These are phyloP conservation scores for Colletotrichum spaethianum DNA, from an alignment of 2,329 filamentous ascomycete genomes.

Conservation along the genomic window DNA sequence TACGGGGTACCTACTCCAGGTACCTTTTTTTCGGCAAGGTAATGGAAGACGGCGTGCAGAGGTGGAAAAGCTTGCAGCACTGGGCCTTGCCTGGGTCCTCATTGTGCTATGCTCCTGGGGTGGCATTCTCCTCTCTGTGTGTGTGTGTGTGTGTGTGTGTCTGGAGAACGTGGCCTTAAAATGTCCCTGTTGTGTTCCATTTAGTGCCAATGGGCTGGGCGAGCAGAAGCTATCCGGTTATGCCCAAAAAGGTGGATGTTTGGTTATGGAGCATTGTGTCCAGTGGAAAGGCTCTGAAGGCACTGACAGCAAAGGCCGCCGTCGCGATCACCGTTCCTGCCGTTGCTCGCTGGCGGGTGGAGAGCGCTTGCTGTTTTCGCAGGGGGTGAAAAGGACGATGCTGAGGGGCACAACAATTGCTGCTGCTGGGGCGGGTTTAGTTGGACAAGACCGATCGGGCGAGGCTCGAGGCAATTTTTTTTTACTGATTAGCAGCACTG, in stretches of 20 bases:
- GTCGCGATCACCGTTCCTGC: neutral
- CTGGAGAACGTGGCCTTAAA: neutral
- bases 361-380: slow-evolving; percentile 17
- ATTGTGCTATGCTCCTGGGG: neutral
- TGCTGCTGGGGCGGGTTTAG: slow-evolving; percentile 12
- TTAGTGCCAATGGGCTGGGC: neutral
- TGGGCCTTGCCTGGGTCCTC: neutral
- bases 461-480: slow-evolving; percentile 25
- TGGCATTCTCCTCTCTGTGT: neutral
- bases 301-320: neutral
- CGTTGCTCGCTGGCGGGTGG: neutral
- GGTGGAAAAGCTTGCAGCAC: slow-evolving; percentile 26
- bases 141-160: neutral
- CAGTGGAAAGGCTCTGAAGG: slow-evolving; percentile 12
- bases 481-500: slow-evolving; percentile 38
- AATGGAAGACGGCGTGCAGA: slow-evolving; percentile 9
- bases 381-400: slow-evolving; percentile 13
- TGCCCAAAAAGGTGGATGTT: neutral
- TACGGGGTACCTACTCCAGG: slow-evolving; percentile 19
- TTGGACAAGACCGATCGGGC: slow-evolving; percentile 29
- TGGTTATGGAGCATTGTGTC: slow-evolving; percentile 1
- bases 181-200: neutral
- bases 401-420: slow-evolving; percentile 14
- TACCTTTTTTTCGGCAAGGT: slow-evolving; percentile 29
- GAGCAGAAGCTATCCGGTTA: slow-evolving; percentile 4